Base-by-base conservation (phyloP, 2,329 filamentous ascomycete genomes). In the Ceratocystis variospora region DNA sequence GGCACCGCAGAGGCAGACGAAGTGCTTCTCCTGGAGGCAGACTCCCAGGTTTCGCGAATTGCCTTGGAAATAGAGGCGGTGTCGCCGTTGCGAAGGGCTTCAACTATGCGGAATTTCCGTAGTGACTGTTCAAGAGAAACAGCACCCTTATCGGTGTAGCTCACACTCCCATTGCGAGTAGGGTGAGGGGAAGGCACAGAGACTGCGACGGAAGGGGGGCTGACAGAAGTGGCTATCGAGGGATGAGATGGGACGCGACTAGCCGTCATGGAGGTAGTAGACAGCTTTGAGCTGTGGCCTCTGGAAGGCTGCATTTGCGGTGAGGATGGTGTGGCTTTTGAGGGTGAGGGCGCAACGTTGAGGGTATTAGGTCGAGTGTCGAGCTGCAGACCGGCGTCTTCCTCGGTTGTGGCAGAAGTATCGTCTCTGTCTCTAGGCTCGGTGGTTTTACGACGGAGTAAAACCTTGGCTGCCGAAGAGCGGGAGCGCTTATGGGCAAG, bases 71-170 rank as follows among this genome's bases (percentile, higher is more conserved):
- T 96, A 46, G 89, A 89, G 15, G 87, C 87, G 0, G 90, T 96
- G 74, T 99, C 93, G 65, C 94, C 94, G 74, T 84, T 94, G 70
- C 93, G 85, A 70, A 99, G 79, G 53, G 92, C 88, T 77, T 97
- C 94, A 73, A 97, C 96, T 61, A 96, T 85, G 70, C 92, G 87
- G 76, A 99, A 99, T 70, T 96, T 92, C 73, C 88, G 86, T 64
- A 99, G 90, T 0, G 93, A 96, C 75, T 96, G 91, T 74, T 99
- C 92, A 67, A 99, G 88, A 28, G 84, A 86, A 45, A 73, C 76
- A 31, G 64, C 53, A 3, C 75, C 76, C 72, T 79, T 82, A 63
- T 79, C 78, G 50, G 72, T 69, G 50, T 66, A 65, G 28, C 70
- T 69, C 25, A 68, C 66, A 53, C 48, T 68, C 28, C 67, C 69